These are phyloP conservation scores for Fusarium anthophilum DNA, from an alignment of 2,329 filamentous ascomycete species.

Conservation along the genomic window DNA sequence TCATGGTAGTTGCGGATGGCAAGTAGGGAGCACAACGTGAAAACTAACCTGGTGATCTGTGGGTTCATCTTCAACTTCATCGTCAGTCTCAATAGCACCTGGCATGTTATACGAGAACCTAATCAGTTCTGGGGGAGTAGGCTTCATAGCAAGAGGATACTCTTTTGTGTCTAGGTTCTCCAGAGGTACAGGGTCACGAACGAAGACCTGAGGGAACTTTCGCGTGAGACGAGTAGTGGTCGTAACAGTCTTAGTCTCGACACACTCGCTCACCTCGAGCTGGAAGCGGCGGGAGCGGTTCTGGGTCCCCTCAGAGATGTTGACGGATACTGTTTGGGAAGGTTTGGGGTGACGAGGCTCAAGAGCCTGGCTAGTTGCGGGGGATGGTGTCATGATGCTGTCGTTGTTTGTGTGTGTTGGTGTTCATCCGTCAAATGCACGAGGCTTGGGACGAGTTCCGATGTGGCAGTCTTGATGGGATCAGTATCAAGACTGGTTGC, in stretches of 20 bases:
- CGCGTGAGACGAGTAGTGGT: slow-evolving; percentile 90
- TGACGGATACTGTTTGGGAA: slow-evolving; percentile 57
- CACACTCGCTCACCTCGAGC: slow-evolving; percentile 70
- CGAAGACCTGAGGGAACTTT: slow-evolving; percentile 85
- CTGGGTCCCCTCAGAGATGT: slow-evolving; percentile 54
- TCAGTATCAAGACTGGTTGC: neutral
- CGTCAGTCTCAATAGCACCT: slow-evolving; percentile 39
- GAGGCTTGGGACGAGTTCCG: neutral
- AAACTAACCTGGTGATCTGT: slow-evolving; percentile 37
- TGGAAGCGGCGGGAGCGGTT: slow-evolving; percentile 54
- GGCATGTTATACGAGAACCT: slow-evolving; percentile 78
- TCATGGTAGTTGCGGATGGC: neutral
- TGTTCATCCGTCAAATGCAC: slow-evolving; percentile 28
- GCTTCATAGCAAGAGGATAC: slow-evolving; percentile 85
- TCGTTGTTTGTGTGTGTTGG: slow-evolving; percentile 19
- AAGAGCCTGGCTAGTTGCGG: slow-evolving; percentile 49
- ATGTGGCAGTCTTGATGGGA: neutral
- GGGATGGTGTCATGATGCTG: slow-evolving; percentile 51
- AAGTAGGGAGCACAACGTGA: neutral
- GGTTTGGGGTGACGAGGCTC: slow-evolving; percentile 48
- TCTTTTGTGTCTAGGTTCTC: slow-evolving; percentile 83
- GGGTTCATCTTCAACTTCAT: slow-evolving; percentile 36
- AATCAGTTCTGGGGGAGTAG: slow-evolving; percentile 81
- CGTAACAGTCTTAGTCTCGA: slow-evolving; percentile 79
- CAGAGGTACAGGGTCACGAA: slow-evolving; percentile 76